A percentile compares a stretch with the other conserved stretches of the same genome.
Conservation (phyloP, 139 green algal species). For the Limnomonas spitsbergensis region DNA sequence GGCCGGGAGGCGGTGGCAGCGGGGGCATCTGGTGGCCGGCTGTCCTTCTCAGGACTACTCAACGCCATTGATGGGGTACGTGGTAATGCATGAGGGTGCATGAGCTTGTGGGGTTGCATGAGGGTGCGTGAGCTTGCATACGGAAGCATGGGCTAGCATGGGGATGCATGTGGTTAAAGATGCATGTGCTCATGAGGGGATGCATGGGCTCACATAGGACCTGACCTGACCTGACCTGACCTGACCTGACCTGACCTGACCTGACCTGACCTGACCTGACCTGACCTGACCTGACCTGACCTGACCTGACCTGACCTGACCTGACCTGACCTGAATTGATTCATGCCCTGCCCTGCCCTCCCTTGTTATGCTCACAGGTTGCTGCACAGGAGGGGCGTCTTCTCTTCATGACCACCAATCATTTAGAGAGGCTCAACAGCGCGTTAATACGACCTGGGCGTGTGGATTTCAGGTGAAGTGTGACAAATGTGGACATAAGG, state of each 20-base stretch:
- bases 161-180: background rate
- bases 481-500: too few relatives aligned
- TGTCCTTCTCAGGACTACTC: slow-evolving; percentile 58
- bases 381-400: slow-evolving; percentile 48
- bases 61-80: slow-evolving; percentile 57
- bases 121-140: too few relatives aligned
- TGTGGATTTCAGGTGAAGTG: slow-evolving; percentile 24
- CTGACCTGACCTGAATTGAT: too few relatives aligned
- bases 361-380: slow-evolving; percentile 4
- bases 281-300: too few relatives aligned
- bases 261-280: too few relatives aligned
- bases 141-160: background rate
- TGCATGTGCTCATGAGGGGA: slow-evolving; percentile 1
- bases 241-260: too few relatives aligned
- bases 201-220: too few relatives aligned
- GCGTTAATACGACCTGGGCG: slow-evolving; percentile 52
- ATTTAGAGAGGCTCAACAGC: slow-evolving; percentile 40
- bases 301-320: too few relatives aligned
- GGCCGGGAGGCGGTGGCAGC: slow-evolving; percentile 6
- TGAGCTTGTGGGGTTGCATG: too few relatives aligned
- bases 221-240: too few relatives aligned
- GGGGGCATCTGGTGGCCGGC: background rate
- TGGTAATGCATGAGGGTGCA: background rate
- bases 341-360: background rate
- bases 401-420: slow-evolving; percentile 66